Base-by-base conservation (phyloP, 345 rosid species). In the Kernera saxatilis region DNA sequence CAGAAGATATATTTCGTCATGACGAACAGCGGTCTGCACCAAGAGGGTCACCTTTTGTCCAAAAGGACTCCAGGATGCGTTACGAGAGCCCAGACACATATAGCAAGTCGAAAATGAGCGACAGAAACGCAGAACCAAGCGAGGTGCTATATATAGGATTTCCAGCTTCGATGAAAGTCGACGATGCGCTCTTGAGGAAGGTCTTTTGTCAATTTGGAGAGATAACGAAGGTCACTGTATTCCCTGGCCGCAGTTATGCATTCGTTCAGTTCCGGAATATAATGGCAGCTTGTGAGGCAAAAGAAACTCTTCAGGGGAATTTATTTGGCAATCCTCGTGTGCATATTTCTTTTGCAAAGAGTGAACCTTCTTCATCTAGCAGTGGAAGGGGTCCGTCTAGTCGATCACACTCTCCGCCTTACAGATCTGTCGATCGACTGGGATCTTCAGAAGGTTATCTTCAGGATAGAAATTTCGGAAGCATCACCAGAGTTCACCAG, bases 211-310 rank as follows among this genome's bases (percentile, higher is more conserved):
- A 96, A 26, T 93, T 87, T 68, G 98, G 98, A 70, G 98, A 93
- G 72, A 77, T 91, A 68, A 88, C 86, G 41, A 93, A 84, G 82
- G 83, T 93, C 37, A 83, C 94, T 17, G 85, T 82, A 58, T 88
- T 93, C 79, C 96, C 97, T 27, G 97, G 98, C 58, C 97, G 97
- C 57, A 93, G 96, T 78, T 93, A 91, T 81, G 98, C 98, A 66
- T 93, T 93, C 80, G 92, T 93, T 75, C 89, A 83, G 26, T 93
- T 87, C 80, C 80, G 83, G 69, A 82, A 70, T 74, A 14, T 82
- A 58, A 64, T 58, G 11, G 82, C 96, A 58, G 97, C 98, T 60
- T 87, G 81, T 81, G 79, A 84, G 82, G 97, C 98, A 18, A 93
- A 91, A 84, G 96, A 93, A 77, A 83, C 91, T 71, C 96, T 93